Conservation (phyloP, 78 protist species). For the Cavenderia fasciculata region DNA sequence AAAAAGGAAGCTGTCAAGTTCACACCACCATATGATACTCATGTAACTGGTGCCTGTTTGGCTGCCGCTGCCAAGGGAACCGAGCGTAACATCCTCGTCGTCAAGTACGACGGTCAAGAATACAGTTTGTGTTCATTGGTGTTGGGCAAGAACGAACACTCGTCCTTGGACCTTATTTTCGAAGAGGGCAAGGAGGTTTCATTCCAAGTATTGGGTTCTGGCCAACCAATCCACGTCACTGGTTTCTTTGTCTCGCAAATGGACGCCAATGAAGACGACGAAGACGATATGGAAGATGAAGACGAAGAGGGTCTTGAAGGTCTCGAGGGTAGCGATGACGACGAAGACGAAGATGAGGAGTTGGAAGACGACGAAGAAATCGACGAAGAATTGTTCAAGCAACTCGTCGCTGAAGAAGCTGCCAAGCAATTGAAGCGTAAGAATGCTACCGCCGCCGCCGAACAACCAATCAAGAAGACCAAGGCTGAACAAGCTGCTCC, state of each 20-base stretch:
- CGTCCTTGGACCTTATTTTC: constrained; percentile 26
- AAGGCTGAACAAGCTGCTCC: background rate
- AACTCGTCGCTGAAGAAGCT: background rate
- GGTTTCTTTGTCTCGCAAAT: constrained; percentile 57
- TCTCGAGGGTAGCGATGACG: background rate
- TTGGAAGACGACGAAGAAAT: constrained; percentile 25
- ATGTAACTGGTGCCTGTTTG: constrained; percentile 57
- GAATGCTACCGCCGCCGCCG: background rate
- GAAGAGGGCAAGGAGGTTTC: constrained; percentile 53
- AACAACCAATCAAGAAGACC: background rate
- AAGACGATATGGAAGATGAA: constrained; percentile 24
- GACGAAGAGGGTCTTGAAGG: background rate
- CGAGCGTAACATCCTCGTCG: constrained; percentile 53
- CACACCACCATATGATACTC: constrained; percentile 49
- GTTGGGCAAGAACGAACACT: background rate
- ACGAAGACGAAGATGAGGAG: background rate
- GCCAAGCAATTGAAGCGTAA: constrained; percentile 27
- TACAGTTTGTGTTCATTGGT: constrained; percentile 36
- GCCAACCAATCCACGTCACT: constrained; percentile 49
- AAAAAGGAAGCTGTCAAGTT: background rate
- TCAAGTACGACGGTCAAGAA: constrained; percentile 33
- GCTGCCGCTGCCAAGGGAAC: constrained; percentile 13
- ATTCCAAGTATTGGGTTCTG: constrained; percentile 41
- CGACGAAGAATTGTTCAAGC: background rate
- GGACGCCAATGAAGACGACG: constrained; percentile 47